Conservation (phyloP, 257 asterid genomes). For the Jacaranda mimosifolia region DNA sequence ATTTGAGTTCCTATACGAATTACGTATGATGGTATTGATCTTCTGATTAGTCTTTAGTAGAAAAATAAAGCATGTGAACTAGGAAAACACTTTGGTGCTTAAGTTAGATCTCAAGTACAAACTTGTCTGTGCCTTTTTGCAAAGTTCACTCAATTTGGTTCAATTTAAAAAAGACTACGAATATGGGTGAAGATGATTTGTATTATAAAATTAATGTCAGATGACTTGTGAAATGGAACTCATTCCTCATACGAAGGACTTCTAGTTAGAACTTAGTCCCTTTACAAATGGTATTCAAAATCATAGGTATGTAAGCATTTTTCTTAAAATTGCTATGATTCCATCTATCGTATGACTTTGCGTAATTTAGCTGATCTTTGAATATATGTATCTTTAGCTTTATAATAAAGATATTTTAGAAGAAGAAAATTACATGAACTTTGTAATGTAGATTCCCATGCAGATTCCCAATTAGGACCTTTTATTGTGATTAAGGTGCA, state of each 20-base stretch:
- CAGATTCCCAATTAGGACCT: too few relatives aligned
- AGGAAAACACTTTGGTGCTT: neutral
- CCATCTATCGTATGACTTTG: neutral
- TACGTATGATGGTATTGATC: too few relatives aligned
- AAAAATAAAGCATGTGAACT: too few relatives aligned
- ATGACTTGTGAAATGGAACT: neutral
- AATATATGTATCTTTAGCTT: neutral
- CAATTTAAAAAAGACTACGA: neutral
- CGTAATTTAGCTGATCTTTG: neutral
- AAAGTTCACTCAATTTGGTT: neutral
- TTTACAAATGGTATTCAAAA: neutral
- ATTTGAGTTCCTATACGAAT: neutral
- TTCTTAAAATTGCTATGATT: neutral
- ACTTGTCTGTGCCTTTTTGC: neutral
- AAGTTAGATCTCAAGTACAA: neutral
- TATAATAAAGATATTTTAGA: neutral
- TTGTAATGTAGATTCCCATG: neutral
- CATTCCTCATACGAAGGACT: too few relatives aligned
- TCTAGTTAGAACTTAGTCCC: neutral
- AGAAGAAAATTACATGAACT: neutral
- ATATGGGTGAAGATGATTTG: neutral
- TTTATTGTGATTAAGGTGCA: neutral
- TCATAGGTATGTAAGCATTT: too few relatives aligned
- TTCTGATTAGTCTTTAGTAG: too few relatives aligned
- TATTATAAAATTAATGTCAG: neutral